These are phyloP conservation scores for Amanita inopinata DNA, from an alignment of 768 basidiomycete genomes.

Conservation along the genomic window DNA sequence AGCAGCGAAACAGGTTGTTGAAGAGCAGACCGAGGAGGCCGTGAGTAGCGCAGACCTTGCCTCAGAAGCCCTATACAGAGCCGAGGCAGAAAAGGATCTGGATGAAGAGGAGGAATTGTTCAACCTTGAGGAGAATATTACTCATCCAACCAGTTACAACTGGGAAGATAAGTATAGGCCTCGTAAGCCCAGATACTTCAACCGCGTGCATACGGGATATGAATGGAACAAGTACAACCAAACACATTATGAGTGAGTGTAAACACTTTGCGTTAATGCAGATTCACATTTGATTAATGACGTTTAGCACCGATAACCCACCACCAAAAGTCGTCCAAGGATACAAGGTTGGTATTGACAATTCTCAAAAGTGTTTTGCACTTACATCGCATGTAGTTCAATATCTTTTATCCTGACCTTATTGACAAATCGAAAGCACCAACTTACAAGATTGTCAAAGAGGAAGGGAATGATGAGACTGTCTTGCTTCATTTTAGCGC, in stretches of 20 bases:
- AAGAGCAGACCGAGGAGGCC: conserved; percentile 45
- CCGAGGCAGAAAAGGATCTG: conserved; percentile 84
- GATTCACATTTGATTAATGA: conserved; percentile 13
- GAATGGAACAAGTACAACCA: conserved; percentile 99
- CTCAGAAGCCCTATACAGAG: conserved; percentile 84
- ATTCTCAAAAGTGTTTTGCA: conserved; percentile 4
- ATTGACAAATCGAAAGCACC: conserved; percentile 98
- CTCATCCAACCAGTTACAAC: conserved; percentile 78
- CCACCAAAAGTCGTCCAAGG: conserved; percentile 99
- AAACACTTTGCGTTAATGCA: conserved; percentile 3
- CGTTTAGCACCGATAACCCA: conserved; percentile 84
- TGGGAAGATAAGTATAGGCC: conserved; percentile 99
- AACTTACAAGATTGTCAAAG: conserved; percentile 91
- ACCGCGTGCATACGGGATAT: conserved; percentile 97
- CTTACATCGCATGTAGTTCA: conserved; percentile 44
- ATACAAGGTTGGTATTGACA: conserved; percentile 62
- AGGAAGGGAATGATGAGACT: conserved; percentile 92
- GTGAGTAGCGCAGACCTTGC: conserved; percentile 66
- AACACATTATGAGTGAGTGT: conserved; percentile 95
- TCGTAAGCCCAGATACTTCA: conserved; percentile 96
- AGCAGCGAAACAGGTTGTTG: conserved; percentile 47
- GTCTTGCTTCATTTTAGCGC: conserved; percentile 89
- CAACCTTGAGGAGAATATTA: conserved; percentile 85
- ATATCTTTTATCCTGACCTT: conserved; percentile 98
- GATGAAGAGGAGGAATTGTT: conserved; percentile 96